Conservation (phyloP, 176 grass and related monocot species). For the Avena sativa region DNA sequence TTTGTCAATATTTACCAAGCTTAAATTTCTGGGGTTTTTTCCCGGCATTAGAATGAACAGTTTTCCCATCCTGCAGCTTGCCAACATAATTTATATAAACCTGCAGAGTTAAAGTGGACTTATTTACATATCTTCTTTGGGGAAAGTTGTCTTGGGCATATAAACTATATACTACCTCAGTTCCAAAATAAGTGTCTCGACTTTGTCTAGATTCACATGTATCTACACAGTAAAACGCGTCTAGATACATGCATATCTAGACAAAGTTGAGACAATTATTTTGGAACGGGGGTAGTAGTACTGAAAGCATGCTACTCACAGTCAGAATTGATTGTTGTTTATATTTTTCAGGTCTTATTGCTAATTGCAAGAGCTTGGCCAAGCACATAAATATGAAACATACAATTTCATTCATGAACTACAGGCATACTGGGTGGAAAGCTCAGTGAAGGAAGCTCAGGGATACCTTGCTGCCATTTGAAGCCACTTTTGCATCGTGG, state of each 20-base stretch:
- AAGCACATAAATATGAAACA: conserved; percentile 1
- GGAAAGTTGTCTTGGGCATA: background rate
- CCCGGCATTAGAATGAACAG: conserved; percentile 68
- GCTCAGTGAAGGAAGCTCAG: background rate
- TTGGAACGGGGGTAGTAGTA: background rate
- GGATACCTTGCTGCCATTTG: conserved; percentile 70
- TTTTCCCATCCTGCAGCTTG: conserved; percentile 71
- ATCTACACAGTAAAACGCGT: no score
- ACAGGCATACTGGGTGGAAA: conserved; percentile 23
- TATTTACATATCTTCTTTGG: conserved; percentile 5
- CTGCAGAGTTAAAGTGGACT: conserved; percentile 44
- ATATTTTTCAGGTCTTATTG: background rate
- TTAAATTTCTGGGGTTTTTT: conserved; percentile 83
- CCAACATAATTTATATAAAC: conserved; percentile 90
- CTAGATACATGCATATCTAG: no score
- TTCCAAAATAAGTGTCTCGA: no score
- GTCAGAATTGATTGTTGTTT: background rate
- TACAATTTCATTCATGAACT: conserved; percentile 35
- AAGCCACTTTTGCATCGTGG: conserved; percentile 73
- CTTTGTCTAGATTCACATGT: no score
- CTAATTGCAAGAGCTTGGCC: background rate
- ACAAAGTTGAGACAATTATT: no score
- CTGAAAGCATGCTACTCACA: background rate
- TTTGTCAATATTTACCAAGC: conserved; percentile 58
- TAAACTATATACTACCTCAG: background rate